Evolutionary conservation across 169 alveolate species (phyloP), one percentile per base, ranked within the genome.

Genomic region (Toxoplasma gondii): DNA sequence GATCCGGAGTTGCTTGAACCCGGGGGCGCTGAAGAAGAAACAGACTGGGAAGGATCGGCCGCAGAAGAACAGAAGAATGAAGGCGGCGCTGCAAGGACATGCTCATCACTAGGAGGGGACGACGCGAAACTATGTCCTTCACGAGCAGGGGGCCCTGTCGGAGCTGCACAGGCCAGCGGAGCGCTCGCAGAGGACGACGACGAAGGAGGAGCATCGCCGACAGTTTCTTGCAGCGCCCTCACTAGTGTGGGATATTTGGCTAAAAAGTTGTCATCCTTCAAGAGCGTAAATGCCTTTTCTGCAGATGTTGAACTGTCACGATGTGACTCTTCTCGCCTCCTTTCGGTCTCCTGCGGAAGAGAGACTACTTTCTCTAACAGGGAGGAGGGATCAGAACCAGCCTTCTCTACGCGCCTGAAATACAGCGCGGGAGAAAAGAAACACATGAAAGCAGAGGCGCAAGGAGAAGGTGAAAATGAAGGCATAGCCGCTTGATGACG

Each of bases 211-310:
- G 86, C 49, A n/a, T 16, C 86, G n/a, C 86, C 92, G 92, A 92
- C 95, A 27, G 95, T 78, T 91, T 92, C 95, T n/a, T 78, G 70
- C 24, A 92, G 95, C 10, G 95, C 95, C 92, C 84, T 78, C 22
- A 92, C 95, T 53, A 92, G 95, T 69, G 95, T 92, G 29, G 95
- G 95, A 49, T 92, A 92, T 44, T 92, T 92, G 87, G 88, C 53
- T 19, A 41, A 45, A 67, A 92, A 92, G 69, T 91, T 70, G 78
- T 67, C 95, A 70, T 92, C 92, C 81, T 84, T 86, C 41, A 92
- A 88, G 70, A 92, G 81, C 38, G 95, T 67, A 0, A 92, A 78
- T 1, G 86, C 86, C 39, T 45, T 41, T 16, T 16, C 49, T 2
- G 39, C 2, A 19, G 86, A 1, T 27, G 39, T n/a, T 19, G 86